Percentiles rank a stretch among this genome's conserved stretches.
phyloP scores from a whole-genome alignment of 352 stramenopile species.

The Blastocystis sp. region DNA sequence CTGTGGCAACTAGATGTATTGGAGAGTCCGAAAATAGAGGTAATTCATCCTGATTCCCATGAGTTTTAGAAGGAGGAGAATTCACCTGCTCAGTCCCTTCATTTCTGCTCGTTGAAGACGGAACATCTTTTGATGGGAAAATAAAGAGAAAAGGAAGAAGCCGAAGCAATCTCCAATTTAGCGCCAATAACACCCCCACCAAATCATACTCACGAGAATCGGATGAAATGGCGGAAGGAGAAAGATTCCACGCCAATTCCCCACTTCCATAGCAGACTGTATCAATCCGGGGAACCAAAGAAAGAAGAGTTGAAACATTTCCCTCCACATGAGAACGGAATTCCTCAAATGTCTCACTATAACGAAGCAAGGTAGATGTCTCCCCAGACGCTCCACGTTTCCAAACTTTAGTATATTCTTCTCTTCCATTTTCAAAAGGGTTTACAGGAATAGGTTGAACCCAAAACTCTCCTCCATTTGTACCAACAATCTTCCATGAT shows the following conservation, averaged over 20 bases:
- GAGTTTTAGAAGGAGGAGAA: neutral
- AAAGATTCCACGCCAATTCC: conserved; percentile 15
- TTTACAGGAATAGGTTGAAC: neutral
- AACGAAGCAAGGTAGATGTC: neutral
- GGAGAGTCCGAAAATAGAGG: neutral
- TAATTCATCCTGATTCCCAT: neutral
- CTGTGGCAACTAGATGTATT: neutral
- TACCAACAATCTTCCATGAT: neutral
- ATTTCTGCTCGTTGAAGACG: too few relatives aligned
- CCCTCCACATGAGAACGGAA: neutral
- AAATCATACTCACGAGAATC: neutral
- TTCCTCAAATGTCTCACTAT: neutral
- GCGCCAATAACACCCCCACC: neutral
- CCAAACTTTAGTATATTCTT: neutral
- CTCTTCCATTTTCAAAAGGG: conserved; percentile 13
- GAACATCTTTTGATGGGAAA: neutral
- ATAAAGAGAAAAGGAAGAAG: neutral
- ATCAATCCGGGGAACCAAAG: neutral
- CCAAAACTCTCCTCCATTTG: neutral
- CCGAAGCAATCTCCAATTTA: neutral
- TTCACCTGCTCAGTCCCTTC: too few relatives aligned
- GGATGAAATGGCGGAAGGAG: neutral
- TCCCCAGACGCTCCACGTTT: neutral
- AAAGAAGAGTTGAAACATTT: neutral
- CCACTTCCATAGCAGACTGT: neutral